A percentile compares a stretch with the other conserved stretches of the same genome.
These are phyloP conservation scores for Prunus campanulata DNA, from an alignment of 306 rosid species.

Conservation along the genomic window DNA sequence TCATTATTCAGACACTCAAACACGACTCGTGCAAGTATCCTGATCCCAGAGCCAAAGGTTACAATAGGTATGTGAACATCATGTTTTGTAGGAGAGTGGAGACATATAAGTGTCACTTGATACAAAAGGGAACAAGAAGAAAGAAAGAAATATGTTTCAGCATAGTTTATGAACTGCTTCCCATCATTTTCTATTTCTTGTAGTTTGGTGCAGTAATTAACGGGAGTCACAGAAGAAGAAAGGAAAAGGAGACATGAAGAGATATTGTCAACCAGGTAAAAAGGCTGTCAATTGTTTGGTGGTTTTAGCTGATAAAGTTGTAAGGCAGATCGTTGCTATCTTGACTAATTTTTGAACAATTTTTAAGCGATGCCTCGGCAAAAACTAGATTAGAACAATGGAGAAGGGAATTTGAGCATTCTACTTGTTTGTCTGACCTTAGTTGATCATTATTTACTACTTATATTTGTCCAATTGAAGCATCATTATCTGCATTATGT, in stretches of 20 bases:
- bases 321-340: background rate
- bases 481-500: background rate
- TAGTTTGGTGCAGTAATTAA: conserved; percentile 74
- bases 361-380: background rate
- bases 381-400: background rate
- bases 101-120: background rate
- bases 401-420: background rate
- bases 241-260: conserved; percentile 84
- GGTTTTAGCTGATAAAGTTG: background rate
- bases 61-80: conserved; percentile 66
- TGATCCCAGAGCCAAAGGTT: conserved; percentile 83
- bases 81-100: background rate
- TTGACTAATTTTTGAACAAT: no score
- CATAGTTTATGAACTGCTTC: background rate
- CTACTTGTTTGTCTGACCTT: no score
- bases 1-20: conserved; percentile 92
- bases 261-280: conserved; percentile 83
- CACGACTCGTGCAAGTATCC: conserved; percentile 94
- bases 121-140: background rate
- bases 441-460: no score
- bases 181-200: background rate
- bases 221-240: conserved; percentile 90
- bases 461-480: no score
- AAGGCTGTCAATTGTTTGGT: conserved; percentile 14
- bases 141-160: background rate